phyloP scores from a whole-genome alignment of 176 grass and related monocot species.

The Oryza australiensis region DNA sequence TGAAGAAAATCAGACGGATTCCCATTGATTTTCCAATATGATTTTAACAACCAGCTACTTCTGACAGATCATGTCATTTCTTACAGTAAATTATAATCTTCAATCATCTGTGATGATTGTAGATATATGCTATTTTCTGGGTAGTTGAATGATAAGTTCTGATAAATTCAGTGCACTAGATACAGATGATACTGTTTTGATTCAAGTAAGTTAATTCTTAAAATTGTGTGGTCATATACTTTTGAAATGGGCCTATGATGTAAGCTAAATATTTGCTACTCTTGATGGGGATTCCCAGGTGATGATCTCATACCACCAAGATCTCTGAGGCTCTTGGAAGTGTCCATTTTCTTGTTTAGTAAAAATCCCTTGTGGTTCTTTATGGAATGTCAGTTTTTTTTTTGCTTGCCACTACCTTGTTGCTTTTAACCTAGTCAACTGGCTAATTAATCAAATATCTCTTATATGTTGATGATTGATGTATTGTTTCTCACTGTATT shows the following conservation, averaged over 20 bases:
- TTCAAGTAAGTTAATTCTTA: not conserved
- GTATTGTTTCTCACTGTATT: not conserved
- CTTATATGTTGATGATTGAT: not conserved
- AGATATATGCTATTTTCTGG: too few relatives aligned
- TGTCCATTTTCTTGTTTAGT: too few relatives aligned
- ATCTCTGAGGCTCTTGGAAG: conserved; percentile 41
- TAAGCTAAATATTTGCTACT: conserved; percentile 66
- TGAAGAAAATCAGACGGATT: conserved; percentile 62
- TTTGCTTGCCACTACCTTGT: too few relatives aligned
- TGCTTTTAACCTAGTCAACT: not conserved
- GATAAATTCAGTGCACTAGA: not conserved
- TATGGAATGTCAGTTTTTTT: too few relatives aligned
- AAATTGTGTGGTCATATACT: not conserved
- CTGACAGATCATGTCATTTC: conserved; percentile 37
- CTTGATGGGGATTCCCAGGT: conserved; percentile 47
- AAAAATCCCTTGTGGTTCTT: too few relatives aligned
- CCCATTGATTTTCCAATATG: conserved; percentile 42
- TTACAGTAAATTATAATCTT: not conserved
- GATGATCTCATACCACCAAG: conserved; percentile 56
- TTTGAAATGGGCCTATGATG: conserved; percentile 30
- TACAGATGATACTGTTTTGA: not conserved
- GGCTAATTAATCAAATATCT: not conserved
- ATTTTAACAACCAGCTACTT: conserved; percentile 57
- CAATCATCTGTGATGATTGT: too few relatives aligned
- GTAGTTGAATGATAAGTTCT: too few relatives aligned